phyloP scores from a whole-genome alignment of 345 rosid species.

The Linum trigynum region DNA sequence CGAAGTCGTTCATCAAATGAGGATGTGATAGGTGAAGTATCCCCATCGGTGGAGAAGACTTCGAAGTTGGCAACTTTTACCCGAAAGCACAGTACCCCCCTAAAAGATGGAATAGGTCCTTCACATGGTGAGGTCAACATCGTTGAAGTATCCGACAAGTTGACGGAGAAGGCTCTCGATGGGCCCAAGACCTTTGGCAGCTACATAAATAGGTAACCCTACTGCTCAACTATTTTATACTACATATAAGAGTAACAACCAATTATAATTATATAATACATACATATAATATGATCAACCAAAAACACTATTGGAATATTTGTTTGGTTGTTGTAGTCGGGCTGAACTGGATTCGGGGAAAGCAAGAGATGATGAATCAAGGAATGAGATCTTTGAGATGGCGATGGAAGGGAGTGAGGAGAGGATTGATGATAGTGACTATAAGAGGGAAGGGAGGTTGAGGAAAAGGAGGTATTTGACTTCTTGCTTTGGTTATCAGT shows the following conservation, averaged over 20 bases:
- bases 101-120: not conserved
- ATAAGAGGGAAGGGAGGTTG: not conserved
- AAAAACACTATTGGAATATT: not conserved
- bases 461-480: not conserved
- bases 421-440: not conserved
- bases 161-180: not conserved
- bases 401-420: not conserved
- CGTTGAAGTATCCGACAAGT: not conserved
- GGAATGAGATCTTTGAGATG: not conserved
- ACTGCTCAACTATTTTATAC: too few relatives aligned
- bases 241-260: too few relatives aligned
- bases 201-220: not conserved
- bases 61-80: not conserved
- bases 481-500: not conserved
- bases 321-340: not conserved
- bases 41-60: not conserved
- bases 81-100: not conserved
- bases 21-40: not conserved
- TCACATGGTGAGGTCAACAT: not conserved
- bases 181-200: not conserved
- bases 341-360: not conserved
- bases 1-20: not conserved
- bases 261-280: too few relatives aligned
- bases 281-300: not conserved
- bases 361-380: not conserved